Conservation (phyloP, 345 rosid genomes). For the Excoecaria cochinchinensis region DNA sequence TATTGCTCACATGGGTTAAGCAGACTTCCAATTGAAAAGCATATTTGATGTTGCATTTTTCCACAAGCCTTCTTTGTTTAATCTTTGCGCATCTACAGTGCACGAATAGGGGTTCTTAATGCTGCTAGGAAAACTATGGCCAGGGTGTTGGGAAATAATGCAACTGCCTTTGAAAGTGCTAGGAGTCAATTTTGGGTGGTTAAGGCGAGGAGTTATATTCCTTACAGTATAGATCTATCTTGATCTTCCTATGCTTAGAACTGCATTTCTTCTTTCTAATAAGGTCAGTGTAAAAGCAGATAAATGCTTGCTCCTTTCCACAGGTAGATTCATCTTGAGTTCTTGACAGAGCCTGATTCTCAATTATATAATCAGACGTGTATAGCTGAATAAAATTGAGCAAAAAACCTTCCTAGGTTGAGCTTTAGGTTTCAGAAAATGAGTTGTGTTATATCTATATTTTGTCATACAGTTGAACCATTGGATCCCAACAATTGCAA, state of each 20-base stretch:
- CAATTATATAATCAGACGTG: neutral
- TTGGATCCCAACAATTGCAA: neutral
- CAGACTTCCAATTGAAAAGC: neutral
- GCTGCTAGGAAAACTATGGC: constrained; percentile 99
- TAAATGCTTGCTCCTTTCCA: neutral
- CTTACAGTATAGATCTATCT: neutral
- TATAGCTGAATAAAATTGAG: no score
- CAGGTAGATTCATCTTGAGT: no score
- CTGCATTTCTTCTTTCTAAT: neutral
- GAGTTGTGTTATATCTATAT: neutral
- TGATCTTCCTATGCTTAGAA: neutral
- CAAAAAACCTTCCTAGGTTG: no score
- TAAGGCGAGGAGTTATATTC: constrained; percentile 42
- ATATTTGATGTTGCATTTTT: neutral
- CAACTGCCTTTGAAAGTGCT: constrained; percentile 84
- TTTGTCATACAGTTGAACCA: neutral
- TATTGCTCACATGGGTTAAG: no score
- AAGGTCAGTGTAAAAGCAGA: neutral
- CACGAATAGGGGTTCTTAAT: constrained; percentile 96
- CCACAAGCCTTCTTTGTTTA: constrained; percentile 19
- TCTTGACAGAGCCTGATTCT: neutral
- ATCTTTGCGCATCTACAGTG: constrained; percentile 53
- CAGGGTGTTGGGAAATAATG: constrained; percentile 87
- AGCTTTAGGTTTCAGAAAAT: neutral
- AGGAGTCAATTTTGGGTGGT: constrained; percentile 96